Conservation (phyloP, 305 asterid species). For the Fraxinus greggii region DNA sequence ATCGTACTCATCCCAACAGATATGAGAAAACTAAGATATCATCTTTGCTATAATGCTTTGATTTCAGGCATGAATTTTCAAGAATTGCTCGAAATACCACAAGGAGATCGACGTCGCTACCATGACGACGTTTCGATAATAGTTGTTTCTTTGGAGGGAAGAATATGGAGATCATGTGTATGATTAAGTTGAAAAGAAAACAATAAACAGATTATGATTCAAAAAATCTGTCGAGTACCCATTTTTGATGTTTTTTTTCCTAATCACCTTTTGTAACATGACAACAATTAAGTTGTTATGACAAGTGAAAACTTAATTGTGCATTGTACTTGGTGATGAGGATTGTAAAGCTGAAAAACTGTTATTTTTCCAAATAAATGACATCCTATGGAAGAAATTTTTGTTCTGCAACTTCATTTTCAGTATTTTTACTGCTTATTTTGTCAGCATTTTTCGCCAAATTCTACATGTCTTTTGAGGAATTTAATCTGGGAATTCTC, state of each 20-base stretch:
- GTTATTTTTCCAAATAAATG: constrained; percentile 51
- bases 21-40: constrained; percentile 1
- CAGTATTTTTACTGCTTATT: background rate
- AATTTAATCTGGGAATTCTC: too few relatives aligned
- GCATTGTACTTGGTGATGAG: constrained; percentile 32
- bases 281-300: constrained; percentile 40
- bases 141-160: constrained; percentile 91
- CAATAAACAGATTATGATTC: constrained; percentile 21
- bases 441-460: background rate
- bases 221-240: constrained; percentile 27
- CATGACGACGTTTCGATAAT: constrained; percentile 91
- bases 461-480: background rate
- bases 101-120: constrained; percentile 90
- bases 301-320: constrained; percentile 39
- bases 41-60: background rate
- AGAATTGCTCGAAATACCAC: constrained; percentile 88
- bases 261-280: constrained; percentile 29
- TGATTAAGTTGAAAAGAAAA: constrained; percentile 32
- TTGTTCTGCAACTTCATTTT: background rate
- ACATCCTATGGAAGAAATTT: constrained; percentile 27
- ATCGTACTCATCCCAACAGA: background rate
- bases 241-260: constrained; percentile 44
- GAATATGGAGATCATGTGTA: constrained; percentile 94
- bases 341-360: constrained; percentile 51
- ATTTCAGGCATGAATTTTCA: constrained; percentile 86